A percentile compares a stretch with the other conserved stretches of the same genome.
These are phyloP conservation scores for Volvariella surrecta DNA, from an alignment of 1,284 basidiomycete species.

Conservation along the genomic window DNA sequence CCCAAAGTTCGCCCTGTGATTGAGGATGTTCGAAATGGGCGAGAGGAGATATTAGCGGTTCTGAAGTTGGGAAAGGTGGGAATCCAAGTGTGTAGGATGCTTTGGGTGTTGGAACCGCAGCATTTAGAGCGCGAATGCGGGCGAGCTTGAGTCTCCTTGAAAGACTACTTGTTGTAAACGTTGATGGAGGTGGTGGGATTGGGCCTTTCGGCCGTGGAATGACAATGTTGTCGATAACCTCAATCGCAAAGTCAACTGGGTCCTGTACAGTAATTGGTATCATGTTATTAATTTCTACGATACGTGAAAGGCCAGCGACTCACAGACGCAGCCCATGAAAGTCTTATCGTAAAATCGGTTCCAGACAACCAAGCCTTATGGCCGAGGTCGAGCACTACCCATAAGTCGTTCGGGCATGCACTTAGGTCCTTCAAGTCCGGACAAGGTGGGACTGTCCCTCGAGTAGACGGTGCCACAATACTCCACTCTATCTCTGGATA, in stretches of 20 bases:
- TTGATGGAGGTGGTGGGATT: no score
- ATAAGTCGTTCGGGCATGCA: slow-evolving; percentile 43
- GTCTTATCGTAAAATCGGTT: slow-evolving; percentile 46
- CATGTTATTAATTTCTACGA: slow-evolving; percentile 12
- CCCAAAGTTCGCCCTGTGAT: slow-evolving; percentile 14
- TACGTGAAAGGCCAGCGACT: slow-evolving; percentile 17
- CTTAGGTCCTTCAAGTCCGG: slow-evolving; percentile 14
- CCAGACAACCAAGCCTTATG: slow-evolving; percentile 33
- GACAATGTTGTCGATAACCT: slow-evolving; percentile 23
- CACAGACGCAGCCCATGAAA: slow-evolving; percentile 64
- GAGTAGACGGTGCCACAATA: slow-evolving; percentile 31
- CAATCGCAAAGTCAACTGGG: slow-evolving; percentile 35
- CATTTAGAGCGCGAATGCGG: slow-evolving; percentile 2
- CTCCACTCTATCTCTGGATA: slow-evolving; percentile 22
- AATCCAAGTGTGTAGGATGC: slow-evolving; percentile 2
- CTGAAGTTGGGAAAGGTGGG: slow-evolving; percentile 10
- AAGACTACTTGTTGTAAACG: no score
- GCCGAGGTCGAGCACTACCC: slow-evolving; percentile 48
- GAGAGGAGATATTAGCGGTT: slow-evolving; percentile 13
- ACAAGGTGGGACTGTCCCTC: slow-evolving; percentile 13
- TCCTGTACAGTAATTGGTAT: slow-evolving; percentile 20
- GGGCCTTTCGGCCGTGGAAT: slow-evolving; percentile 2
- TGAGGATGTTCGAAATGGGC: slow-evolving; percentile 13
- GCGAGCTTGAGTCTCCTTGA: neutral
- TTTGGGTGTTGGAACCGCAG: slow-evolving; percentile 4